Percentiles rank a stretch among this genome's conserved stretches.
phyloP scores from a whole-genome alignment of 352 stramenopile genomes.

The Poterioochromonas sp. region DNA sequence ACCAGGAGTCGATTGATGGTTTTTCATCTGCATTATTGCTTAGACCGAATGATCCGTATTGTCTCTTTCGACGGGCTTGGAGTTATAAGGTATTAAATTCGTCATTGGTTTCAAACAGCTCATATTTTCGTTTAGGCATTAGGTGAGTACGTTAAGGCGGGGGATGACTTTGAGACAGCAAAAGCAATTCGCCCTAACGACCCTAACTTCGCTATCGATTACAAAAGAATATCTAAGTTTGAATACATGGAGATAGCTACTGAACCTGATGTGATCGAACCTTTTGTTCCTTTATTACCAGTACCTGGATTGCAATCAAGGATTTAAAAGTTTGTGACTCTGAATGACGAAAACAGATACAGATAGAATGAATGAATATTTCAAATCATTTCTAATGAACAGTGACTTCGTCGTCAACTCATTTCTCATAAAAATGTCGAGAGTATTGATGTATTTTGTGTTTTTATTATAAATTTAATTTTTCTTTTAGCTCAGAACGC shows the following conservation, averaged over 20 bases:
- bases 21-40: not conserved
- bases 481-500: too few relatives aligned
- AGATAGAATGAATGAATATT: too few relatives aligned
- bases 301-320: slow-evolving; percentile 23
- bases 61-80: not conserved
- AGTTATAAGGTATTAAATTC: slow-evolving; percentile 14
- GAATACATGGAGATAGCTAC: slow-evolving; percentile 2
- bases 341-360: too few relatives aligned
- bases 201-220: slow-evolving; percentile 22
- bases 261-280: slow-evolving; percentile 20
- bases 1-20: not conserved
- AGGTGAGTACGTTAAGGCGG: not conserved
- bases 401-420: too few relatives aligned
- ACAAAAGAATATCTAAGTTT: not conserved
- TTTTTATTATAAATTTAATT: too few relatives aligned
- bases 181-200: not conserved
- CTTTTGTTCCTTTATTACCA: not conserved
- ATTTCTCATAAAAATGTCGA: too few relatives aligned
- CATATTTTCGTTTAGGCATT: slow-evolving; percentile 3
- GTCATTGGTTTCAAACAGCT: not conserved
- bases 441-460: too few relatives aligned
- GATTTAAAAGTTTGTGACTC: too few relatives aligned
- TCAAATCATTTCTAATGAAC: too few relatives aligned
- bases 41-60: not conserved
- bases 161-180: slow-evolving; percentile 23